These are phyloP conservation scores for Amphibolis antarctica DNA, from an alignment of 106 monocot genomes.

Conservation along the genomic window DNA sequence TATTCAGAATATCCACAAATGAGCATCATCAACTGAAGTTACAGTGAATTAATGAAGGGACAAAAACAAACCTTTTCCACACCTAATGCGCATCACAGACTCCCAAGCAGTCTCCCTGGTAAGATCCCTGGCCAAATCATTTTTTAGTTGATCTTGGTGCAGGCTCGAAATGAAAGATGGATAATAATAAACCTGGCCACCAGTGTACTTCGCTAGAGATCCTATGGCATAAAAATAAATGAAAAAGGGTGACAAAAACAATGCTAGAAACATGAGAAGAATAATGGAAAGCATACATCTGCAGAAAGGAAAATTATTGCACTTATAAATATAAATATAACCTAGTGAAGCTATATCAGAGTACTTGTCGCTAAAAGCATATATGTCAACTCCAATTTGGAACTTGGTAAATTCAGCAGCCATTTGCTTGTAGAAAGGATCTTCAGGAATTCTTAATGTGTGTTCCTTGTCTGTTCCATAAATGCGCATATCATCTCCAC, in stretches of 20 bases:
- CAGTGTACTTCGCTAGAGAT: conserved; percentile 85
- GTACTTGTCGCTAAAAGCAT: conserved; percentile 68
- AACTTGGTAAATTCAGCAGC: conserved; percentile 94
- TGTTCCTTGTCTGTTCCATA: conserved; percentile 96
- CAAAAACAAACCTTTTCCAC: conserved; percentile 63
- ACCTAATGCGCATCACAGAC: conserved; percentile 96
- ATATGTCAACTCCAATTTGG: conserved; percentile 85
- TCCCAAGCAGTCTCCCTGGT: conserved; percentile 98
- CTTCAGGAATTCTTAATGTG: conserved; percentile 62
- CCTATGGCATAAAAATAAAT: conserved; percentile 22
- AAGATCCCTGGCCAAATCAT: conserved; percentile 79
- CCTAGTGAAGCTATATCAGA: conserved; percentile 91
- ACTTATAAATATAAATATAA: conserved; percentile 7
- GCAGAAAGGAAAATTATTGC: background rate
- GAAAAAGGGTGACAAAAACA: no score
- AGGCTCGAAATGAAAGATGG: conserved; percentile 56
- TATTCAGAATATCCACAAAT: background rate
- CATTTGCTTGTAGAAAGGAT: conserved; percentile 98
- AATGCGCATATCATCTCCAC: conserved; percentile 78
- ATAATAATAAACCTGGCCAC: conserved; percentile 94
- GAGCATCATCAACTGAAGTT: background rate
- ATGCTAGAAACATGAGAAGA: background rate
- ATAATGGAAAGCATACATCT: background rate
- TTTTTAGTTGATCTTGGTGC: conserved; percentile 57
- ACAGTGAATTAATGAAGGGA: background rate